phyloP scores from a whole-genome alignment of 495 filamentous ascomycete genomes.

The Haplographium delicatum region DNA sequence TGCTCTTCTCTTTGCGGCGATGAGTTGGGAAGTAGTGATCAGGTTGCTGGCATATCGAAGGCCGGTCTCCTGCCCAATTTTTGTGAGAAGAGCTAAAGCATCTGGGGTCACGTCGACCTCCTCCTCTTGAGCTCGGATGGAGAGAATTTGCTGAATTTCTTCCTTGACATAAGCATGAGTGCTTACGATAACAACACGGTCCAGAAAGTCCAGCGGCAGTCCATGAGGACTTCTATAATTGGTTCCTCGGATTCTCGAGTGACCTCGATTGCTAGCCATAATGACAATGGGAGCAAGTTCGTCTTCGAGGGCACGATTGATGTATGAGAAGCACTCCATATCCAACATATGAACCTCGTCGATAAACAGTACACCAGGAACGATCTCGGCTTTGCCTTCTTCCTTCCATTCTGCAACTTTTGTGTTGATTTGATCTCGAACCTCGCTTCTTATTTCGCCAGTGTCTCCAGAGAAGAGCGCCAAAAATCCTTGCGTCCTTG shows the following conservation, averaged over 20 bases:
- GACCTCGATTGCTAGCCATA: conserved; percentile 97
- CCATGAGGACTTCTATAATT: conserved; percentile 89
- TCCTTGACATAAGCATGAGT: conserved; percentile 82
- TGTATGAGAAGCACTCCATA: conserved; percentile 96
- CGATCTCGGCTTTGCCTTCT: conserved; percentile 97
- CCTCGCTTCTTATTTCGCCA: conserved; percentile 94
- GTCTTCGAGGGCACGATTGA: conserved; percentile 93
- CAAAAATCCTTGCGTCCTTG: conserved; percentile 90
- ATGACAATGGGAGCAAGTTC: conserved; percentile 96
- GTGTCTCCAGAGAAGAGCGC: conserved; percentile 97
- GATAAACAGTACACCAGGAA: conserved; percentile 95
- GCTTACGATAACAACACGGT: conserved; percentile 93
- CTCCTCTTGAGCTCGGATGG: conserved; percentile 89
- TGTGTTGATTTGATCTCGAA: conserved; percentile 96
- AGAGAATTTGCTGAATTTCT: conserved; percentile 85
- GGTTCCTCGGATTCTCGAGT: conserved; percentile 88
- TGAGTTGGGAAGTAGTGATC: conserved; percentile 85
- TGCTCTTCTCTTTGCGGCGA: conserved; percentile 70
- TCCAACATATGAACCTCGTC: conserved; percentile 99
- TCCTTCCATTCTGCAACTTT: conserved; percentile 99
- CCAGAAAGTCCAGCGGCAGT: conserved; percentile 90
- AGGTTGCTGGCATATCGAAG: conserved; percentile 92
- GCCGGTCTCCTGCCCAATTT: conserved; percentile 90
- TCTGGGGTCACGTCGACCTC: conserved; percentile 87
- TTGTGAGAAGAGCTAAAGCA: conserved; percentile 85